Evolutionary conservation across 1,284 basidiomycete genomes (phyloP), one percentile per base, ranked within the genome.

Genomic region (Fistulina hepatica): DNA sequence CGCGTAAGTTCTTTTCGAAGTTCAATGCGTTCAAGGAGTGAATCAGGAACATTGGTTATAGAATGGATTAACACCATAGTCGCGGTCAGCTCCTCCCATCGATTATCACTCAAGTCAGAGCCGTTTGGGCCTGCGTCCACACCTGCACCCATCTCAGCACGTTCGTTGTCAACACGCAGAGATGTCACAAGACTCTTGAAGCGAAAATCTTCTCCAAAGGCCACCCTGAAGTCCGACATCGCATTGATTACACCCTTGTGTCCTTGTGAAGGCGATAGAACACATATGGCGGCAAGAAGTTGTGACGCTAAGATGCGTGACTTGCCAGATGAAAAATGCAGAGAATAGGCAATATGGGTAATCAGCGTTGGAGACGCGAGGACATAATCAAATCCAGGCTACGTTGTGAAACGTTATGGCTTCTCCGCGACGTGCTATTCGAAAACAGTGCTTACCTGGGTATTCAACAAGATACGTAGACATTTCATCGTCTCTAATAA

Each of bases 11-110:
- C 89, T 42, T 91, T 86, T 30, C 89, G 64, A 5, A 93, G 61
- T 41, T 79, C 50, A 23, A 90, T 69, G 2, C 90, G 69, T 36
- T 86, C 81, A 52, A 92, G 89, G 7, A 92, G 54, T 5, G 70
- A 69, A 38, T 88, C 78, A 0, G 83, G 80, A 45, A 76, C 80
- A 48, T 80, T 85, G 7, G 79, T 78, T 28, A 94, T 54, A 1
- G 88, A 82, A 53, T 92, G 92, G 43, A 92, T 55, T 22, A 93
- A 61, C 0, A 77, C 71, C 76, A 94, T 77, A 4, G 73, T 73
- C 2, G 82, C 77, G 1, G 73, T 74, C 23, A 85, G 67, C 40
- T 81, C 84, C 44, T 91, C 88, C 91, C 91, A 94, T 33, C 78
- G 75, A 34, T 76, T 73, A 21, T 57, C 60, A 4, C 55, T 55